Evolutionary conservation across 495 filamentous ascomycete genomes (phyloP), one percentile per base, ranked within the genome.

Genomic region (Hapsidospora chrysogenum): DNA sequence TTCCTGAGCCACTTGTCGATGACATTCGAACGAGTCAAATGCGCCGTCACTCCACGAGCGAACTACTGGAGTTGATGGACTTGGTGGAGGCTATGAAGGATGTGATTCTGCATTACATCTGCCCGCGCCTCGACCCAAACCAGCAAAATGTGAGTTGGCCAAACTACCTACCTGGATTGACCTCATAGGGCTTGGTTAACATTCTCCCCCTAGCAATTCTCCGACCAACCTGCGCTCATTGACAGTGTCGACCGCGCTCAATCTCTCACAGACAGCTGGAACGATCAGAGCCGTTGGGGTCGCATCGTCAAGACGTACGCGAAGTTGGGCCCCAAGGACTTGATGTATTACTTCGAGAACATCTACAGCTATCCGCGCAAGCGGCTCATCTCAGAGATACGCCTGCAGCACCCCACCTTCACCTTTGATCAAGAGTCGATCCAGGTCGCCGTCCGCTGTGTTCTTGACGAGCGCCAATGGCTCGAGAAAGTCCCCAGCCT

Each of bases 311-410:
- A 51, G 5, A 58, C 58, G 21, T 53, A 51, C 23, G 36, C 43
- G 35, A 62, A 58, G 46, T 49, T 64, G 2, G 33, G 31, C 8
- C 60, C 60, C 0, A 46, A 50, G 2, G 45, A 55, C 5, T 40
- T 64, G 9, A 43, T 53, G 20, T 44, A 54, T 17, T 46, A 51
- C 26, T 37, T 60, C n/a, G 41, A 45, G 9, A 34, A 44, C 8
- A 47, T 41, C 19, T 41, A 53, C 26, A 41, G 46, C 25, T 55
- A 50, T 16, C 31, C 19, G 43, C 50, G 15, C 53, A 50, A 25
- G 33, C 33, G 9, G 41, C 29, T 38, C 18, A 29, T 38, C 18
- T 9, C 9, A 3, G 36, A 38, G 10, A 29, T 38, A 8, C 36
- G 36, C 17, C 10, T 32, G 5, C 27, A 27, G 13, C 17, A 31